Base-by-base conservation (phyloP, 78 protist species). In the Chrysochromulina parva region DNA sequence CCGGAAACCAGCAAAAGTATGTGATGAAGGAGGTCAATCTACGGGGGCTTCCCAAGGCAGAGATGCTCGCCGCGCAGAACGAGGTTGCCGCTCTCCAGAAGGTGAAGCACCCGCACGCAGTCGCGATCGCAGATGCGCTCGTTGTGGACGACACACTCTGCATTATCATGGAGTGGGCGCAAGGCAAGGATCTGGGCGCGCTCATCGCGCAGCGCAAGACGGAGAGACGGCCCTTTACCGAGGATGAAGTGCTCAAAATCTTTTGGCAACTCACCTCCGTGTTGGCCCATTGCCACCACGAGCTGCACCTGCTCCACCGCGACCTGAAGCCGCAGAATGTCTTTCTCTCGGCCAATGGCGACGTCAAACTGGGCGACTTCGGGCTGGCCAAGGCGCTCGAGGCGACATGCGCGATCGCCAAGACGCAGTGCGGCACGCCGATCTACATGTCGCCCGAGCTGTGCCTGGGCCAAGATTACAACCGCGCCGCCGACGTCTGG, bases 111-210 rank as follows among this genome's bases (percentile, higher is more conserved):
- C 94, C 95, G 38, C 66, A 95, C 92, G 96, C 96, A 60, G 89
- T 96, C 5, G 62, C 66, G 50, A 96, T 95, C 93, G 52, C 74
- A 65, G 98, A 97, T 38, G 71, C 93, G 22, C 95, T 97, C 90
- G 4, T 90, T 54, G 86, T 92, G 2, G 26, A 89, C 60, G 95
- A 65, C 65, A 82, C 50, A 62, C 88, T 98, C 28, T 93, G 95
- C 90, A 97, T 98, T 6, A 85, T 96, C 60, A 98, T 97, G 98
- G 98, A 97, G 48, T 97, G 93, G 67, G 96, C 97, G 9, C 97
- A 95, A 82, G 96, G 92, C 1, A 66, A 94, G 24, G 92, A 92
- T 55, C 50, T 90, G 88, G 7, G 7, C 55, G 3, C 47, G 28
- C 69, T 9, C 26, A 78, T 73, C 54, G 16, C 74, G 58, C 9